Base-by-base conservation (phyloP, 164 flowering plant genomes). In the Aristolochia contorta region DNA sequence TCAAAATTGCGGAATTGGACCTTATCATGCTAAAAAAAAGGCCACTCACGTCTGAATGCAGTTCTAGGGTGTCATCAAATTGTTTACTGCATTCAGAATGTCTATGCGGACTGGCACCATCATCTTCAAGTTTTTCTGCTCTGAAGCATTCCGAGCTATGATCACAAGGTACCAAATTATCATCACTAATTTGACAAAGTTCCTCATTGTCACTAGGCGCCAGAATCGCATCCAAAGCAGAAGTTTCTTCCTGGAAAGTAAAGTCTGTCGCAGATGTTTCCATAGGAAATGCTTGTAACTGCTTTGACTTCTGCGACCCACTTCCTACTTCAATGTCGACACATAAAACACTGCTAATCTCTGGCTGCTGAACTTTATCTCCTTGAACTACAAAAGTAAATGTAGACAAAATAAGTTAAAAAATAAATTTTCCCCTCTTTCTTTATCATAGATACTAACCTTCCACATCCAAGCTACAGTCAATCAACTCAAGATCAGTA, bases 11-110 rank as follows among this genome's bases (percentile, higher is more conserved):
- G 1, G 27, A n/a, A 53, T 16, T 3, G 30, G 27, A 15, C 30
- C 27, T 53, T 22, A 32, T 22, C 27, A 12, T 14, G 16, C 23
- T 9, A 16, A 23, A 16, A 16, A 22, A 16, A 55, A 67, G 46
- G 46, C 12, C 6, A 54, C 45, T 19, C 74, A 79, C 82, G 67
- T 57, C 50, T 25, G 72, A 71, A 51, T 69, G 69, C 63, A 73
- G 68, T 23, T 64, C 74, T 21, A 62, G 16, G 59, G 23, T 45
- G 54, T 47, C 53, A 37, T 62, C 48, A 21, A 56, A 33, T 24
- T 59, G 67, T 33, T 51, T 32, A 33, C 21, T 52, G 41, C 45
- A 52, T 30, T 57, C 43, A 43, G 65, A 61, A 61, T 67, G 64
- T 16, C 37, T 57, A 54, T 37, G 69, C 37, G 27, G 62, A 56